Conservation (phyloP, 208 protist species). For the Leishmania aethiopica region DNA sequence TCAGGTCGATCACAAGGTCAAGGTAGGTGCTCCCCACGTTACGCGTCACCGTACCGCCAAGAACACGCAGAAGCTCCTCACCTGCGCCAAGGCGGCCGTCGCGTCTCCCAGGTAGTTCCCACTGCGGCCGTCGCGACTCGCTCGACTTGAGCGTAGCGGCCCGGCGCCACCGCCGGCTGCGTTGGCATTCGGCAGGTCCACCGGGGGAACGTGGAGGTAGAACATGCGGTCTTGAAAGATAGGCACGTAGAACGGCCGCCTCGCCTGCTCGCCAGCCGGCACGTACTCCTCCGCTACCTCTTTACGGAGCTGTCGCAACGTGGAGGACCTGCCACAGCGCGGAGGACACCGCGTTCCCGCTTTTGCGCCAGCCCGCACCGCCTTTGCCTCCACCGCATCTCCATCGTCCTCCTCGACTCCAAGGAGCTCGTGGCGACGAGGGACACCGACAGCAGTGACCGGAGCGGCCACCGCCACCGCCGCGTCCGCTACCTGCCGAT, state of each 20-base stretch:
- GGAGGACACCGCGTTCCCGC: not conserved
- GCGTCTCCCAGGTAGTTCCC: slow-evolving; percentile 22
- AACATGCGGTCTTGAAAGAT: slow-evolving; percentile 62
- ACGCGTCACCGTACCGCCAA: slow-evolving; percentile 69
- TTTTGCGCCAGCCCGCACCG: not conserved
- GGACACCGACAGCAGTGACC: not conserved
- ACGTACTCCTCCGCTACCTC: slow-evolving; percentile 45
- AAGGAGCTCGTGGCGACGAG: not conserved
- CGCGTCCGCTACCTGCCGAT: not conserved
- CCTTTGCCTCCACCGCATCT: not conserved
- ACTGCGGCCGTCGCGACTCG: not conserved
- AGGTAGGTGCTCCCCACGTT: slow-evolving; percentile 42
- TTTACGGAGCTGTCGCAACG: slow-evolving; percentile 25
- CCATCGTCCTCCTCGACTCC: slow-evolving; percentile 10
- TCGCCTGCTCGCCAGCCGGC: slow-evolving; percentile 39
- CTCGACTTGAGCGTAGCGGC: not conserved
- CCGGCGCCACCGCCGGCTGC: not conserved
- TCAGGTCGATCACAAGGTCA: slow-evolving; percentile 56
- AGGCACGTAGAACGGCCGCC: slow-evolving; percentile 57
- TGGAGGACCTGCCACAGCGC: not conserved
- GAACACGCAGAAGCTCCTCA: slow-evolving; percentile 56
- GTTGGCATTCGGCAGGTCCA: slow-evolving; percentile 13
- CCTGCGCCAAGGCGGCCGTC: slow-evolving; percentile 43
- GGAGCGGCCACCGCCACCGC: not conserved
- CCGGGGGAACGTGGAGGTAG: slow-evolving; percentile 34